Base-by-base conservation (phyloP, 1,139 yeast genomes). In the Taphrina pruni region DNA sequence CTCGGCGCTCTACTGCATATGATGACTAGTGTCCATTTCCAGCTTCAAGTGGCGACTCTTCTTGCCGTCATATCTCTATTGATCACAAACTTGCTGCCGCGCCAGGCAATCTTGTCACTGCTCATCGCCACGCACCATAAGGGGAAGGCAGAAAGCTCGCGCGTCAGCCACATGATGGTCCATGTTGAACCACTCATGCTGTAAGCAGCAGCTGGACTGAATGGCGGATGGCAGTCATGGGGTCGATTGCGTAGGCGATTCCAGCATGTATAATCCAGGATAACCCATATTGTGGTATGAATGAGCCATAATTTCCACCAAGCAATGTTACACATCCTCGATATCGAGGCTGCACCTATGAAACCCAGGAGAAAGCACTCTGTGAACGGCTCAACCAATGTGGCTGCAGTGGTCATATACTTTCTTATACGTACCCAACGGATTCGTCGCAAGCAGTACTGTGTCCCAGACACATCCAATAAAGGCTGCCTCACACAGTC, bases 361-460 rank as follows among this genome's bases (percentile, higher is more conserved):
- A 76, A 57, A 0, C 95, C 95, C 74, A 88, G 84, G 1, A 90
- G 78, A 2, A 91, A 74, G 64, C 89, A 84, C 77, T 91, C 97
- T 0, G 97, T 91, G 6, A 94, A 85, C 7, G 97, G 97, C 75
- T 91, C 97, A 38, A 90, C 80, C 67, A 91, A 78, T 0, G 97
- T 91, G 0, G 97, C 97, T 46, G 87, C 87, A 43, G 88, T 79
- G 1, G 91, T 97, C 96, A 91, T 90, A 77, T 89, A 90, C 75
- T 89, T 88, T 39, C 97, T 81, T n/a, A 91, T 96, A 61, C 97
- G 81, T 20, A 91, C 79, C 97, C 97, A 91, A 67, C 97, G 81
- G 41, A 88, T 86, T 66, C 97, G 80, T 70, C 97, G 81, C 64
- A 82, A 78, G 70, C 87, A 81, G 77, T 88, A 91, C 72, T 88